Base-by-base conservation (phyloP, 495 filamentous ascomycete species). In the Chaetomium fimeti region DNA sequence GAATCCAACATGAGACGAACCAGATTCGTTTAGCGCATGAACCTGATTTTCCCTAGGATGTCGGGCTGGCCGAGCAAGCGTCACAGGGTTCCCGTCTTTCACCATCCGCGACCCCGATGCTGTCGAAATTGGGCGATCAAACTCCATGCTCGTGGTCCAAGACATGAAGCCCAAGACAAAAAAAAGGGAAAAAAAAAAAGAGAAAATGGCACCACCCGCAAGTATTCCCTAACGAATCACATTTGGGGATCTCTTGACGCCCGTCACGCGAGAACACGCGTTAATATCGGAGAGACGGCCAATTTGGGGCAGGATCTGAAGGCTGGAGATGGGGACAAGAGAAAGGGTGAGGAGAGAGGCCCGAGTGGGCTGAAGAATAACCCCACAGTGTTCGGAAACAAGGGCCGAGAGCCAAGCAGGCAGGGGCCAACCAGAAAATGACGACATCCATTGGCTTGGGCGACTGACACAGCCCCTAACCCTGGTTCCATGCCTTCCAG, bases 1-100 rank as follows among this genome's bases (percentile, higher is more conserved):
- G 24, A 52, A 28, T 29, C 22, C n/a, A 58, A 73, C 49, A 78
- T 77, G 77, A 74, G 76, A 79, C 63, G 76, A 79, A 80, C 72
- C 48, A 66, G 71, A 77, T 75, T 69, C 72, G 62, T 66, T 68
- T 58, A 58, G 55, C 38, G 55, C 55, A 43, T 58, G 36, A 57
- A 58, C 61, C 68, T 67, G 69, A 71, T 71, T 67, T 49, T 38
- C 69, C 29, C 63, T 53, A 56, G 64, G 60, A 51, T 62, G 32
- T 57, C 49, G 63, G 29, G 29, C 40, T 57, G 27, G 32, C 57
- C 48, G 57, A 60, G 40, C 27, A 63, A 57, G 24, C 51, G 32
- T 36, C 32, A 36, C 32, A 36, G 32, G 32, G 32, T 9, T 36
- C 32, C 32, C 32, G 8, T 36, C 12, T 9, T 36, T n/a, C 15